phyloP scores from a whole-genome alignment of 169 alveolate genomes.

The Eimeria necatrix region DNA sequence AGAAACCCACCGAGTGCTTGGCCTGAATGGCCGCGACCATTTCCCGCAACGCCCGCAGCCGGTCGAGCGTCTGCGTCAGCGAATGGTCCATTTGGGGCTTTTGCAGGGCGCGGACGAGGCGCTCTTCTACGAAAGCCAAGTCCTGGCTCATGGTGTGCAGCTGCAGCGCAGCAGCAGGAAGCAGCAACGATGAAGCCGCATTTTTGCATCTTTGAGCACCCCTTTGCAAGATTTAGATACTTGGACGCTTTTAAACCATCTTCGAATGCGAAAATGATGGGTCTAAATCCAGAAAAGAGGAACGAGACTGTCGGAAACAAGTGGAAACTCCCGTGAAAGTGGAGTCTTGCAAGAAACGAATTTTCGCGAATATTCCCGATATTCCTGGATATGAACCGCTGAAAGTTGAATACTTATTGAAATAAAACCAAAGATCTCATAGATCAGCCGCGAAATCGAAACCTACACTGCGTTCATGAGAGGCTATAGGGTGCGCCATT shows the following conservation, averaged over 20 bases:
- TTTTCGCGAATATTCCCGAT: no score
- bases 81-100: slow-evolving; percentile 51
- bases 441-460: no score
- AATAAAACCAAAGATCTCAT: not conserved
- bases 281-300: not conserved
- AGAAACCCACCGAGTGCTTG: slow-evolving; percentile 22
- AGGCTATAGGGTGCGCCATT: slow-evolving; percentile 54
- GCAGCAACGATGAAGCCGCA: not conserved
- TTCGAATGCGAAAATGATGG: not conserved
- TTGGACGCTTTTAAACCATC: not conserved
- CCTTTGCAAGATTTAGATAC: not conserved
- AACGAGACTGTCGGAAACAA: not conserved
- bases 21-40: slow-evolving; percentile 46
- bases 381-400: no score
- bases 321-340: not conserved
- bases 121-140: slow-evolving; percentile 70
- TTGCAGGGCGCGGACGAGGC: slow-evolving; percentile 56
- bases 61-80: slow-evolving; percentile 11
- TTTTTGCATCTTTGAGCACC: not conserved
- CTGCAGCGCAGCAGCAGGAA: slow-evolving; percentile 2
- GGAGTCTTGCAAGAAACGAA: not conserved
- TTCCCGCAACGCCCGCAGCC: slow-evolving; percentile 54
- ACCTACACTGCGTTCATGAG: slow-evolving; percentile 54
- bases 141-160: slow-evolving; percentile 59
- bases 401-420: not conserved